These are phyloP conservation scores for Oryza brachyantha DNA, from an alignment of 176 grass and related monocot genomes.

Conservation along the genomic window DNA sequence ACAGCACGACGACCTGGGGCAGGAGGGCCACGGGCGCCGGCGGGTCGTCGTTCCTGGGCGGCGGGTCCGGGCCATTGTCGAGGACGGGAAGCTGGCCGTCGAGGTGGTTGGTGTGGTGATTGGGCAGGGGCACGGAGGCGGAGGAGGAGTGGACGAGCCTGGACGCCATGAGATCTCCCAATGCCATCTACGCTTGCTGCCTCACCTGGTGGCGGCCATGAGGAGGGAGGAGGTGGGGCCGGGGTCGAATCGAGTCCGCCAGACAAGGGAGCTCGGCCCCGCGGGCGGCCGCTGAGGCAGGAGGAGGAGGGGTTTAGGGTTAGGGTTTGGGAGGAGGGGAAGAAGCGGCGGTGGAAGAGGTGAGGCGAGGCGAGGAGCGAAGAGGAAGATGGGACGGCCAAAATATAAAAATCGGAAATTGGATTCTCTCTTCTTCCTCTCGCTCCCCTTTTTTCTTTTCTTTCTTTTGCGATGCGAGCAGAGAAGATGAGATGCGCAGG, in stretches of 20 bases:
- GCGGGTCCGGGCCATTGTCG: slow-evolving; percentile 23
- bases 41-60: background rate
- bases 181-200: slow-evolving; percentile 67
- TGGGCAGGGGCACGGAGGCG: slow-evolving; percentile 29
- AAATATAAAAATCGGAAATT: slow-evolving; percentile 19
- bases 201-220: background rate
- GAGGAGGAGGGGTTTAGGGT: slow-evolving; percentile 18
- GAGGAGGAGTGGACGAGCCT: slow-evolving; percentile 61
- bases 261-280: no score
- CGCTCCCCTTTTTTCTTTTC: background rate
- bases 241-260: background rate
- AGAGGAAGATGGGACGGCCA: background rate
- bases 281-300: no score
- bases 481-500: slow-evolving; percentile 4
- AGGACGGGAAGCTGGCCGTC: slow-evolving; percentile 13
- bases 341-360: slow-evolving; percentile 26
- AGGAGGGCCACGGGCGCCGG: slow-evolving; percentile 45
- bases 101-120: slow-evolving; percentile 22
- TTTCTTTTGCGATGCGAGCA: no score
- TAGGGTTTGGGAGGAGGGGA: slow-evolving; percentile 21
- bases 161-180: slow-evolving; percentile 99
- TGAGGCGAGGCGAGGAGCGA: background rate
- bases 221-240: background rate
- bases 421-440: slow-evolving; percentile 13
- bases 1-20: slow-evolving; percentile 74